Evolutionary conservation across 2,329 filamentous ascomycete species (phyloP).

Genomic region (Aspergillus sp.): DNA sequence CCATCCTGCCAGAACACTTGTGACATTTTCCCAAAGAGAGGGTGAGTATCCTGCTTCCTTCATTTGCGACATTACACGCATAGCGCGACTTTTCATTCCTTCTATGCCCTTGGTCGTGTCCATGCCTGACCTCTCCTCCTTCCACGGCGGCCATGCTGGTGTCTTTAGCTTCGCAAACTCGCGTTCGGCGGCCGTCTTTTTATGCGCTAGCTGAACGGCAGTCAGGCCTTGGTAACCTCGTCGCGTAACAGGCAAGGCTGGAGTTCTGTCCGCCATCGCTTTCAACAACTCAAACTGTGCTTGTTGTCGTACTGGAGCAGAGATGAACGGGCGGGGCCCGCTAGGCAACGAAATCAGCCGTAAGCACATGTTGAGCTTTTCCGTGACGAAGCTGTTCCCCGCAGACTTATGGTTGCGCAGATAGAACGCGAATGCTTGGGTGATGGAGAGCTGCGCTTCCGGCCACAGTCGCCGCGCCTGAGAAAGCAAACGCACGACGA

Average conservation of each 20-base stretch:
- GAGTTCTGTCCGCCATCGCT: conserved; percentile 60
- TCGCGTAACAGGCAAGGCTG: conserved; percentile 60
- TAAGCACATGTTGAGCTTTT: conserved; percentile 56
- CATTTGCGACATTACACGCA: conserved; percentile 60
- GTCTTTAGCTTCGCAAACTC: conserved; percentile 64
- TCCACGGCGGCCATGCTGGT: conserved; percentile 69
- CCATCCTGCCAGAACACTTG: conserved; percentile 63
- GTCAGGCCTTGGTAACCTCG: conserved; percentile 62
- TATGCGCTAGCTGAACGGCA: conserved; percentile 61
- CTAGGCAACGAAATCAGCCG: conserved; percentile 54
- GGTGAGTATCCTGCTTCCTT: conserved; percentile 62
- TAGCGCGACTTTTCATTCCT: conserved; percentile 62
- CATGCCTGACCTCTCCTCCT: conserved; percentile 63
- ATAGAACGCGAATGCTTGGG: conserved; percentile 43
- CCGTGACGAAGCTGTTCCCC: conserved; percentile 34
- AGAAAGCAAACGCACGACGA: conserved; percentile 54
- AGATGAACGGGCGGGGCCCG: conserved; percentile 54
- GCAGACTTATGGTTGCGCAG: conserved; percentile 28
- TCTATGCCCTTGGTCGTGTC: conserved; percentile 62
- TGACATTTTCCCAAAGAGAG: conserved; percentile 57
- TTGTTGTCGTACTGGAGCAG: conserved; percentile 55
- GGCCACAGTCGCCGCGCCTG: conserved; percentile 58
- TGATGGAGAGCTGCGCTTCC: conserved; percentile 48
- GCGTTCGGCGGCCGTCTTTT: conserved; percentile 59
- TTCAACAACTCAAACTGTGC: conserved; percentile 62